A percentile compares a stretch with the other conserved stretches of the same genome.
These are phyloP conservation scores for Warburgia ugandensis DNA, from an alignment of 164 flowering plant genomes.

Conservation along the genomic window DNA sequence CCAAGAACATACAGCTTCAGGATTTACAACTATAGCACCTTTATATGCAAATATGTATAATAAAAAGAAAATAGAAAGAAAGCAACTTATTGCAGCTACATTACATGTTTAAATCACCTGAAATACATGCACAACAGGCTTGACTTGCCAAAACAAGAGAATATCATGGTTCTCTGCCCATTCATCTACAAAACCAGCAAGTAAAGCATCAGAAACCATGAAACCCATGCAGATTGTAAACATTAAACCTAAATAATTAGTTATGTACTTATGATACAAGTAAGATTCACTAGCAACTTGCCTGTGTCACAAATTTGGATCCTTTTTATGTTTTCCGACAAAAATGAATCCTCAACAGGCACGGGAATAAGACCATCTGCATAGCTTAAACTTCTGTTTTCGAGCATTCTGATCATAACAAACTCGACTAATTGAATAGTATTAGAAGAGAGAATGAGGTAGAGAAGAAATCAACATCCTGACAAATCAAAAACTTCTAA, in stretches of 20 bases:
- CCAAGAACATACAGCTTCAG: too few species aligned
- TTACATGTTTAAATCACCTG: slow-evolving; percentile 47
- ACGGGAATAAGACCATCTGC: slow-evolving; percentile 71
- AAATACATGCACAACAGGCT: slow-evolving; percentile 87
- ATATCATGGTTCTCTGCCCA: slow-evolving; percentile 63
- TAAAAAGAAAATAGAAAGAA: not conserved
- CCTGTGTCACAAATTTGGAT: slow-evolving; percentile 84
- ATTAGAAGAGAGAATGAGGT: not conserved
- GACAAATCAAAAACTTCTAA: not conserved
- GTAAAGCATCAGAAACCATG: not conserved
- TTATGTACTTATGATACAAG: not conserved
- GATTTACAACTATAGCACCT: too few species aligned
- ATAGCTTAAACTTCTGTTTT: slow-evolving; percentile 85
- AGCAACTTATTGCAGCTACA: not conserved
- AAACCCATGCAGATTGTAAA: not conserved
- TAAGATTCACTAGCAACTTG: slow-evolving; percentile 8
- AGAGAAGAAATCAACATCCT: not conserved
- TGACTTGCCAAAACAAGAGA: slow-evolving; percentile 97
- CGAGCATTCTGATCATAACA: slow-evolving; percentile 68
- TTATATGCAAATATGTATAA: not conserved
- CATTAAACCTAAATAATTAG: not conserved
- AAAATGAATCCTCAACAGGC: slow-evolving; percentile 63
- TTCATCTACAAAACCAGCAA: slow-evolving; percentile 49
- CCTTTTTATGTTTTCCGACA: slow-evolving; percentile 69
- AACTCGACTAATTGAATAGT: not conserved